Evolutionary conservation across 2,329 filamentous ascomycete genomes (phyloP).

Genomic region (Colletotrichum ledebouriae): DNA sequence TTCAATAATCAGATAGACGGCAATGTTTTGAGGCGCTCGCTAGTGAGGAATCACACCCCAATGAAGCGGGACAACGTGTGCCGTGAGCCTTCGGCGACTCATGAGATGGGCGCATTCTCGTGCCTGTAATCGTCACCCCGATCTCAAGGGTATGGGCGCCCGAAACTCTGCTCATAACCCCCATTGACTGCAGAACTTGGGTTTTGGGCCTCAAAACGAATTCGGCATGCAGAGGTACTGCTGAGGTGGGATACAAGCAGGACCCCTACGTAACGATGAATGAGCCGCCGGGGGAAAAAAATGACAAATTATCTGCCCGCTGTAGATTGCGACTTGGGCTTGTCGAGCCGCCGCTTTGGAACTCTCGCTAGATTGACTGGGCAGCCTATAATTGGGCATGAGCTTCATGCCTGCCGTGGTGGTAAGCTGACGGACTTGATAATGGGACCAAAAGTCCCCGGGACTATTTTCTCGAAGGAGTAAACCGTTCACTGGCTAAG

Average conservation of each 20-base stretch:
- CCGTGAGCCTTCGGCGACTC: slow-evolving; percentile 1
- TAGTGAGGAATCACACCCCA: neutral
- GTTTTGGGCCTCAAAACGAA: neutral
- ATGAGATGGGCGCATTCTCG: neutral
- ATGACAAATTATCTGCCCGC: neutral
- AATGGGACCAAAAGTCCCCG: neutral
- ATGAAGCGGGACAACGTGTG: neutral
- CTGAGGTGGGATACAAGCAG: slow-evolving; percentile 15
- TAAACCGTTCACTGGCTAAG: neutral
- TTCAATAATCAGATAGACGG: slow-evolving; percentile 1
- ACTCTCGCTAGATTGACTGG: neutral
- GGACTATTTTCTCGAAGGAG: neutral
- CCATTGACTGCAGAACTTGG: neutral
- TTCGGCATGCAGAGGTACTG: neutral
- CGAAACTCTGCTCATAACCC: neutral
- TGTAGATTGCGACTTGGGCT: neutral
- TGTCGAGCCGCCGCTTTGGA: slow-evolving; percentile 8
- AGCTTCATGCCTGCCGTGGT: neutral
- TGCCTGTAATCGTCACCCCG: neutral
- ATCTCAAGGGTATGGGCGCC: neutral
- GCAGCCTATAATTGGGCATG: slow-evolving; percentile 18
- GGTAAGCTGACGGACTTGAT: slow-evolving; percentile 34
- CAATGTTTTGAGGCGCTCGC: neutral
- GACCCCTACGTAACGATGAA: too few species aligned
- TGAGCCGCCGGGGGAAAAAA: neutral